Evolutionary conservation across 2,329 filamentous ascomycete species (phyloP).

Genomic region (Pseudogymnoascus sp.): DNA sequence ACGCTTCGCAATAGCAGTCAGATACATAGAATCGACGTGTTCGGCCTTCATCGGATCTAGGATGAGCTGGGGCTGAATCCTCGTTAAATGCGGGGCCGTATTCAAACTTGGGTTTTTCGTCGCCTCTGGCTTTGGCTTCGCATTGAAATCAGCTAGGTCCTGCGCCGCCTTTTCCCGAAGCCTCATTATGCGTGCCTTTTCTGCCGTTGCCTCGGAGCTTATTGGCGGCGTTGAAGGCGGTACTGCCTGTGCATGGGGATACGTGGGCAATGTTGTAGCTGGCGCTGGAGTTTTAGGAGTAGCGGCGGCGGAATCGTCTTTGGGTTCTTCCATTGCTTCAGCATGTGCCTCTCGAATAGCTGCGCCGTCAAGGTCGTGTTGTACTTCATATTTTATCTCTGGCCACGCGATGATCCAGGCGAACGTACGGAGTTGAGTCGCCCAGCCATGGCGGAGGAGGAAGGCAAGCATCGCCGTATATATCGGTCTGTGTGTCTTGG

Average conservation of each 20-base stretch:
- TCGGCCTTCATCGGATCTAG: slow-evolving; percentile 72
- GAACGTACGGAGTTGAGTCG: slow-evolving; percentile 86
- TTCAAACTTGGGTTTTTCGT: slow-evolving; percentile 52
- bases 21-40: slow-evolving; percentile 67
- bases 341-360: slow-evolving; percentile 37
- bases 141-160: slow-evolving; percentile 38
- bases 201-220: slow-evolving; percentile 50
- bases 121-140: slow-evolving; percentile 34
- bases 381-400: slow-evolving; percentile 74
- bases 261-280: background rate
- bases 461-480: slow-evolving; percentile 91
- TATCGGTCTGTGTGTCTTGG: slow-evolving; percentile 74
- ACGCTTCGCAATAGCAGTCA: slow-evolving; percentile 51
- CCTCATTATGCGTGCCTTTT: slow-evolving; percentile 53
- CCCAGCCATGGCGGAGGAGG: slow-evolving; percentile 88
- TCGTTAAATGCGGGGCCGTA: slow-evolving; percentile 48
- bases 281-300: background rate
- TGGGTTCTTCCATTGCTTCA: slow-evolving; percentile 24
- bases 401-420: slow-evolving; percentile 80
- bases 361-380: slow-evolving; percentile 61
- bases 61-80: slow-evolving; percentile 59
- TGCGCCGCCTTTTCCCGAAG: slow-evolving; percentile 49
- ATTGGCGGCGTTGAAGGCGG: slow-evolving; percentile 30
- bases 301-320: slow-evolving; percentile 13
- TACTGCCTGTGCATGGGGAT: slow-evolving; percentile 12